Evolutionary conservation across 75 land plant genomes (phyloP).

Genomic region (Cupressus sempervirens): DNA sequence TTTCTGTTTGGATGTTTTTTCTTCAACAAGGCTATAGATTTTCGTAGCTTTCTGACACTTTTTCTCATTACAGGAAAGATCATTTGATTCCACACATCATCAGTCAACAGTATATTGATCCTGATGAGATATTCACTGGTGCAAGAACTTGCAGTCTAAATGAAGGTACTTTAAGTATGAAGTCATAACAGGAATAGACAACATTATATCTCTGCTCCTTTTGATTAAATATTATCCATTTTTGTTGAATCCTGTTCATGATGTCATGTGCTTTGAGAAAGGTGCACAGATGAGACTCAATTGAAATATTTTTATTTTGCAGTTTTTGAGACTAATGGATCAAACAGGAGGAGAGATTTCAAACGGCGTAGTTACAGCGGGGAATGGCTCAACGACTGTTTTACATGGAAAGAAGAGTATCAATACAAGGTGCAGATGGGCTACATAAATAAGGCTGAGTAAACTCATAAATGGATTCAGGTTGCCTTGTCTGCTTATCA

Average conservation of each 20-base stretch:
- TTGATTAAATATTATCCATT: background rate
- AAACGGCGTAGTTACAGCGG: conserved; percentile 36
- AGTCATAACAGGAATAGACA: background rate
- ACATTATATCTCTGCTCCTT: background rate
- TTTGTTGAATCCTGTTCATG: background rate
- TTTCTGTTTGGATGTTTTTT: conserved; percentile 7
- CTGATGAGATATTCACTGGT: conserved; percentile 38
- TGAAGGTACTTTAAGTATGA: conserved; percentile 29
- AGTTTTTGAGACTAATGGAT: conserved; percentile 50
- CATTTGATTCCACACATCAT: conserved; percentile 27
- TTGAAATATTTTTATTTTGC: conserved; percentile 6
- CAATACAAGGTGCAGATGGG: conserved; percentile 44
- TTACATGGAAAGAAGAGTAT: conserved; percentile 41
- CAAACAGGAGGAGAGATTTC: conserved; percentile 29
- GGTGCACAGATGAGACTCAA: background rate
- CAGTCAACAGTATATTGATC: conserved; percentile 39
- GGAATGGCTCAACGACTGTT: conserved; percentile 35
- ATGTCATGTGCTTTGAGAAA: background rate
- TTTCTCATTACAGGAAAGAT: conserved; percentile 29
- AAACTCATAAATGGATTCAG: background rate
- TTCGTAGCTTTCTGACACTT: conserved; percentile 1
- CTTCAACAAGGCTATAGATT: background rate
- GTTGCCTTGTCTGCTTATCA: background rate
- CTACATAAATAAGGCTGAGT: conserved; percentile 13
- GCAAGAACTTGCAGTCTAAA: conserved; percentile 42